Evolutionary conservation across 2,329 filamentous ascomycete genomes (phyloP), one percentile per base, ranked within the genome.

Genomic region (Calonectria leucothoes): DNA sequence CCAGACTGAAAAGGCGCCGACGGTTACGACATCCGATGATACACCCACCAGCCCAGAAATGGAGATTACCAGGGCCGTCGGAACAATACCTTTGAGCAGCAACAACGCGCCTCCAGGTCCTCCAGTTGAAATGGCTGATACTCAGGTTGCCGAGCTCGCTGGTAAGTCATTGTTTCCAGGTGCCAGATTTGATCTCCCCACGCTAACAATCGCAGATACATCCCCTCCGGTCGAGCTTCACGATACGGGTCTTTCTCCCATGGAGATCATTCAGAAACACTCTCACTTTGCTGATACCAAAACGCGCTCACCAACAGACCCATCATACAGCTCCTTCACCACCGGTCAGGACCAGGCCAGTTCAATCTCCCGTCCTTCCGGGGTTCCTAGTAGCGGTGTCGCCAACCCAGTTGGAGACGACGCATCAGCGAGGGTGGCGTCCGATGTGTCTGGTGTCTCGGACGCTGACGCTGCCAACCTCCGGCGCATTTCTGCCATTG

Each of bases 181-280:
- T 31, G 3, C n/a, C 4, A 7, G 31, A 20, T 17, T 25, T 14
- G 2, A 6, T 63, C 3, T 14, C 33, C 23, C 17, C 27, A 25
- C 51, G 15, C 67, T 76, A 67, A 73, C 61, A 65, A 45, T 25
- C 52, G 20, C 67, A 86, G 88, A 89, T 73, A 88, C 85, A 0
- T 88, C 87, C 0, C 81, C 83, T 0, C 84, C 77, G 0, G 81
- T 80, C 20, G 89, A 91, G 74, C 84, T 91, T 3, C 83, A 86
- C 23, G 86, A 86, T 70, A 87, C 85, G 1, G 83, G 83, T 17
- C 80, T 87, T 20, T 82, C 84, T 0, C 83, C 84, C 8, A 75
- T 84, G 15, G 84, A 87, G 2, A 81, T 87, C n/a, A 83, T 86
- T 59, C 82, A 83, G 68, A 83, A 80, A 55, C 77, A 83, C 71